These are phyloP conservation scores for Spatholobus suberectus DNA, from an alignment of 306 rosid genomes.

Conservation along the genomic window DNA sequence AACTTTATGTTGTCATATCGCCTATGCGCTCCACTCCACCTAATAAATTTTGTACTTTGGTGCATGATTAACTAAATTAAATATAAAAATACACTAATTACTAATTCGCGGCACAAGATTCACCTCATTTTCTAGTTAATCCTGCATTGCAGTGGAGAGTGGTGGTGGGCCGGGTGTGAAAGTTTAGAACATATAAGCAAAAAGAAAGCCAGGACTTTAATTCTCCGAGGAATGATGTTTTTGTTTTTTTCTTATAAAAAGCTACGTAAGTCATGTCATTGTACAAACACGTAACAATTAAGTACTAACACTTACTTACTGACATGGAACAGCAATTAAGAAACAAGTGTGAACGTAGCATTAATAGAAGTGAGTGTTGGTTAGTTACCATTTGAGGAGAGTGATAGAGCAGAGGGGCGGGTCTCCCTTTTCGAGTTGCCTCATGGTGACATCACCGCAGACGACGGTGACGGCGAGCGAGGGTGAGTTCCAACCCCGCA, in stretches of 20 bases:
- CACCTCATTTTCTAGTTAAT: too few species aligned
- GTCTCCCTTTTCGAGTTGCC: slow-evolving; percentile 53
- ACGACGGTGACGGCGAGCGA: slow-evolving; percentile 42
- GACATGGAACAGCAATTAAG: too few species aligned
- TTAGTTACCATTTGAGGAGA: slow-evolving; percentile 60
- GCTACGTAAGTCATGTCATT: not conserved
- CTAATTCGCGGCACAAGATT: not conserved
- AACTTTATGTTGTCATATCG: not conserved
- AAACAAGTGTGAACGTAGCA: too few species aligned
- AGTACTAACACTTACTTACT: too few species aligned
- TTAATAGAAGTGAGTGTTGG: not conserved
- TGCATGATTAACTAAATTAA: not conserved
- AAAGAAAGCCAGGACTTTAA: not conserved
- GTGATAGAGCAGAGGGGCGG: slow-evolving; percentile 65
- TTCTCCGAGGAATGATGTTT: not conserved
- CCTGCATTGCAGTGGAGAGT: too few species aligned
- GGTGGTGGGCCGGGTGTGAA: not conserved
- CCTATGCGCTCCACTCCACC: not conserved
- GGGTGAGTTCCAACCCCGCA: slow-evolving; percentile 52
- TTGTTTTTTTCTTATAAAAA: not conserved
- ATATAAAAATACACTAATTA: not conserved
- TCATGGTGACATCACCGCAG: slow-evolving; percentile 66
- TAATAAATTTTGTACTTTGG: not conserved
- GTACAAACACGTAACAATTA: not conserved
- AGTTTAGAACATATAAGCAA: too few species aligned